These are phyloP conservation scores for Ambrosiella cleistominuta DNA, from an alignment of 2,329 filamentous ascomycete species.

Conservation along the genomic window DNA sequence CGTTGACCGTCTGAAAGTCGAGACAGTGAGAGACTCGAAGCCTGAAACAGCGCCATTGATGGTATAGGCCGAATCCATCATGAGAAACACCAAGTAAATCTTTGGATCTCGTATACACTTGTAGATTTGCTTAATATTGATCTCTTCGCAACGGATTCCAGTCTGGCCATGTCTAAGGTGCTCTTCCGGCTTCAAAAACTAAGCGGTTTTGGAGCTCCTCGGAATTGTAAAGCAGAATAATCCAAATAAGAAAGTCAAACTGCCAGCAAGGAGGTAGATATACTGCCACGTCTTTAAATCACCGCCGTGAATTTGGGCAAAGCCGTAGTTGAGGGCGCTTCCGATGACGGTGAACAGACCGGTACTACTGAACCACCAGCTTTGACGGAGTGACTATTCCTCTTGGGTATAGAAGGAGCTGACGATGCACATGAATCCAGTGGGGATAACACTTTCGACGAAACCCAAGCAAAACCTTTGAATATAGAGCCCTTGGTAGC, in stretches of 20 bases:
- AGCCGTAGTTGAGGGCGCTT: slow-evolving; percentile 47
- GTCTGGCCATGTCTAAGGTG: slow-evolving; percentile 44
- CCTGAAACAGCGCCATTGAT: slow-evolving; percentile 55
- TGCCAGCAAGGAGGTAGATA: slow-evolving; percentile 49
- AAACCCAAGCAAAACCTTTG: slow-evolving; percentile 50
- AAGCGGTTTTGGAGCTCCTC: slow-evolving; percentile 46
- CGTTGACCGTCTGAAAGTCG: slow-evolving; percentile 48
- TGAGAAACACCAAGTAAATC: slow-evolving; percentile 44
- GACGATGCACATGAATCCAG: slow-evolving; percentile 47
- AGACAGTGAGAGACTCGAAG: slow-evolving; percentile 55
- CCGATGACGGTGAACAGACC: slow-evolving; percentile 47
- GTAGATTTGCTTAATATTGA: slow-evolving; percentile 40
- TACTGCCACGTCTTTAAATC: slow-evolving; percentile 48
- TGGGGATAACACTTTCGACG: slow-evolving; percentile 47
- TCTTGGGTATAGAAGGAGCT: slow-evolving; percentile 45
- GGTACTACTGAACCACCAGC: slow-evolving; percentile 47
- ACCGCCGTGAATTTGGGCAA: slow-evolving; percentile 41
- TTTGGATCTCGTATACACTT: slow-evolving; percentile 44
- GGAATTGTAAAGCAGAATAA: slow-evolving; percentile 48
- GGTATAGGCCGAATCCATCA: slow-evolving; percentile 52
- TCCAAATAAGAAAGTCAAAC: slow-evolving; percentile 46
- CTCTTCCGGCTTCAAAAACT: slow-evolving; percentile 49
- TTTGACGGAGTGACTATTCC: slow-evolving; percentile 47
- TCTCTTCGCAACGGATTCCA: slow-evolving; percentile 40
- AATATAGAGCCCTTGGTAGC: slow-evolving; percentile 43